Conservation (phyloP, 2,329 filamentous ascomycete species). For the Beauveria asiatica region DNA sequence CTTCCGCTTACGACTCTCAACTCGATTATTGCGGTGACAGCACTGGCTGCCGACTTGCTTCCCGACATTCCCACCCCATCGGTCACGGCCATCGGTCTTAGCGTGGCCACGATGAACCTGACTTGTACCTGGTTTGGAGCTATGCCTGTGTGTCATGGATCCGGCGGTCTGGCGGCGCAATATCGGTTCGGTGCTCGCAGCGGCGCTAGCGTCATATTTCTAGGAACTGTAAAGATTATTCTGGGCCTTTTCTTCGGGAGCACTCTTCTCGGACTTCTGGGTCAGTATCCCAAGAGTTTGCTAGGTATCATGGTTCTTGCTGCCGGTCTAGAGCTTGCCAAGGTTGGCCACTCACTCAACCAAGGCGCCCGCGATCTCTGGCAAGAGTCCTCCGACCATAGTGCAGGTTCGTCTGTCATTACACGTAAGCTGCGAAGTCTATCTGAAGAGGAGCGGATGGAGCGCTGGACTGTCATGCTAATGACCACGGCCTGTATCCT, state of each 20-base stretch:
- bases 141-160: slow-evolving; percentile 93
- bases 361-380: slow-evolving; percentile 55
- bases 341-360: slow-evolving; percentile 77
- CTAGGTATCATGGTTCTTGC: slow-evolving; percentile 86
- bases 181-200: slow-evolving; percentile 86
- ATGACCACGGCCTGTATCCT: slow-evolving; percentile 75
- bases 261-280: slow-evolving; percentile 61
- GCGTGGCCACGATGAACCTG: slow-evolving; percentile 77
- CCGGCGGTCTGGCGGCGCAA: slow-evolving; percentile 83
- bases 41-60: slow-evolving; percentile 69
- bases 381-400: slow-evolving; percentile 41
- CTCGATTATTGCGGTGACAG: slow-evolving; percentile 79
- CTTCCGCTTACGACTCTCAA: slow-evolving; percentile 88
- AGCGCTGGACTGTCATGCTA: slow-evolving; percentile 84
- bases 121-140: slow-evolving; percentile 83
- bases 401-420: slow-evolving; percentile 19
- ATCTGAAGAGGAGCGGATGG: slow-evolving; percentile 58
- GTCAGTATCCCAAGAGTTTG: slow-evolving; percentile 64
- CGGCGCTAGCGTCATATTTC: slow-evolving; percentile 71
- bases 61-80: slow-evolving; percentile 59
- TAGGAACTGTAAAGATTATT: slow-evolving; percentile 67
- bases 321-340: slow-evolving; percentile 77
- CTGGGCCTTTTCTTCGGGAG: slow-evolving; percentile 70
- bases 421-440: slow-evolving; percentile 42
- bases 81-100: slow-evolving; percentile 70